These are phyloP conservation scores for Auricularia sp. DNA, from an alignment of 768 basidiomycete species.

Conservation along the genomic window DNA sequence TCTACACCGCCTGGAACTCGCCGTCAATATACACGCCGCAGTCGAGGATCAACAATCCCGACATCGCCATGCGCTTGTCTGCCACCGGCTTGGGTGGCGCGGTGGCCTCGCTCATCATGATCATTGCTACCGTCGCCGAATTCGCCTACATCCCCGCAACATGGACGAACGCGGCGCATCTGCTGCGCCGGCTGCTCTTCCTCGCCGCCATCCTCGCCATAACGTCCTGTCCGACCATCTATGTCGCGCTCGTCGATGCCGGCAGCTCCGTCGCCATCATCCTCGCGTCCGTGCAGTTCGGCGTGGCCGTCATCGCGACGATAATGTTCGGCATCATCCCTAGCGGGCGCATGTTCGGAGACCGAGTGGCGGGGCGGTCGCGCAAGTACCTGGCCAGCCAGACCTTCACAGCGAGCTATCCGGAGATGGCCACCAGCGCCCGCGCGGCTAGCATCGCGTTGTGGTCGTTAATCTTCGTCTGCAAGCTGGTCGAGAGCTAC, in stretches of 20 bases:
- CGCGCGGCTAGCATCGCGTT: slow-evolving; percentile 77
- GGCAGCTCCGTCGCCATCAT: slow-evolving; percentile 73
- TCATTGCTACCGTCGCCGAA: slow-evolving; percentile 84
- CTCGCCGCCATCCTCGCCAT: slow-evolving; percentile 85
- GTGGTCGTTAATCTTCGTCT: slow-evolving; percentile 90
- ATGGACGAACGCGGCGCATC: slow-evolving; percentile 97
- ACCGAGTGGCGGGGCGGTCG: slow-evolving; percentile 93
- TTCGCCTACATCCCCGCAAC: slow-evolving; percentile 96
- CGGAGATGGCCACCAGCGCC: slow-evolving; percentile 55
- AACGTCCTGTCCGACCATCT: slow-evolving; percentile 88
- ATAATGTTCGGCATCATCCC: slow-evolving; percentile 81
- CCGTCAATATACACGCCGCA: slow-evolving; percentile 77
- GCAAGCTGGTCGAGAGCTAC: slow-evolving; percentile 95
- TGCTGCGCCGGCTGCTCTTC: slow-evolving; percentile 88
- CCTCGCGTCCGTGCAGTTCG: slow-evolving; percentile 89
- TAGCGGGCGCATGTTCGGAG: slow-evolving; percentile 96
- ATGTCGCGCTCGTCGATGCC: slow-evolving; percentile 78
- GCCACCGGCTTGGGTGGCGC: slow-evolving; percentile 93
- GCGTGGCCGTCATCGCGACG: slow-evolving; percentile 75
- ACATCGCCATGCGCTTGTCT: slow-evolving; percentile 88
- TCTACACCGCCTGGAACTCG: slow-evolving; percentile 96
- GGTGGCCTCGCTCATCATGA: slow-evolving; percentile 89
- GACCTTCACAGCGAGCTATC: slow-evolving; percentile 98
- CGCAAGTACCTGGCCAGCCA: slow-evolving; percentile 98
- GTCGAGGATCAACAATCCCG: slow-evolving; percentile 45